phyloP scores from a whole-genome alignment of 2,329 filamentous ascomycete genomes.

The Aspergillus alliaceus region DNA sequence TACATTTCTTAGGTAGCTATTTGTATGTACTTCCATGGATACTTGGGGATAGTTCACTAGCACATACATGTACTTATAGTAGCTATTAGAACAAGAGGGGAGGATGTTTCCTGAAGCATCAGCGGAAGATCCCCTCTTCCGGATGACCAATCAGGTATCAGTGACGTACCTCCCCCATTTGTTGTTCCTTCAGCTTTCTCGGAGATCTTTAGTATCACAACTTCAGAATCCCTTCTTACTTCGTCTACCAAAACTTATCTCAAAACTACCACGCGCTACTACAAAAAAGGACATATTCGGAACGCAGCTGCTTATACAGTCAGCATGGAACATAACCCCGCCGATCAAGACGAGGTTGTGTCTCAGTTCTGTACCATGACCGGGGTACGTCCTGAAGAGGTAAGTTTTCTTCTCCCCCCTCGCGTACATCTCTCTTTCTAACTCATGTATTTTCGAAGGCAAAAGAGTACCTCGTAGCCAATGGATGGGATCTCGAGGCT shows the following conservation, averaged over 20 bases:
- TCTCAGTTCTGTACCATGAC: slow-evolving; percentile 60
- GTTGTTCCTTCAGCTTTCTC: slow-evolving; percentile 9
- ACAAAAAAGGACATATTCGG: no score
- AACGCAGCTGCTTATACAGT: slow-evolving; percentile 3
- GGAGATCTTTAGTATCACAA: not conserved
- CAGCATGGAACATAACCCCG: slow-evolving; percentile 36
- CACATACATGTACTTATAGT: no score
- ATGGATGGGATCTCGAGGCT: slow-evolving; percentile 65
- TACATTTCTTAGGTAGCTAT: no score
- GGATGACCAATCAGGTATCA: slow-evolving; percentile 39
- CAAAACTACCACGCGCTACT: not conserved
- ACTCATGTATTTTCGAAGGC: slow-evolving; percentile 51
- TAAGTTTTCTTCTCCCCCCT: slow-evolving; percentile 28
- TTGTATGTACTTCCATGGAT: no score
- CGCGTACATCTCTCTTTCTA: not conserved
- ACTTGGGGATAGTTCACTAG: no score
- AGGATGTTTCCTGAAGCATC: slow-evolving; percentile 17
- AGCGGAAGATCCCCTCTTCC: slow-evolving; percentile 25
- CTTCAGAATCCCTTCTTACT: not conserved
- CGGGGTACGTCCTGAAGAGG: slow-evolving; percentile 51
- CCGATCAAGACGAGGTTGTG: slow-evolving; percentile 44
- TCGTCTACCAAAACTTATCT: no score
- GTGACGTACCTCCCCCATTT: slow-evolving; percentile 33
- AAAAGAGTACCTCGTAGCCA: slow-evolving; percentile 63
- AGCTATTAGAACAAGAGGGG: no score